Evolutionary conservation across 768 basidiomycete species (phyloP).

Genomic region (Trametes gibbosa): DNA sequence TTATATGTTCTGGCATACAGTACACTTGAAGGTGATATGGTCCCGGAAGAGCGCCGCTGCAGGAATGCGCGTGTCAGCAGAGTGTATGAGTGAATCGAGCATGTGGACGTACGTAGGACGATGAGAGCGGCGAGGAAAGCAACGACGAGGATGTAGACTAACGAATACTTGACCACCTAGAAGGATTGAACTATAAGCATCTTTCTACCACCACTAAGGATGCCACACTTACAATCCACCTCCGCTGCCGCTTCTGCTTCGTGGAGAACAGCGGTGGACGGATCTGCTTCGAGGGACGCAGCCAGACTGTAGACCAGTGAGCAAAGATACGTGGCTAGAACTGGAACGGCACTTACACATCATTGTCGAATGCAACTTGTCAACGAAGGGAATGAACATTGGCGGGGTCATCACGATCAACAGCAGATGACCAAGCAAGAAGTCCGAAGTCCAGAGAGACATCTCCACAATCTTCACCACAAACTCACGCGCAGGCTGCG

Average conservation of each 20-base stretch:
- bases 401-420: slow-evolving; percentile 86
- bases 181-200: slow-evolving; percentile 1
- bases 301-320: slow-evolving; percentile 66
- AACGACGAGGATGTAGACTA: slow-evolving; percentile 77
- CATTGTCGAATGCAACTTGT: slow-evolving; percentile 90
- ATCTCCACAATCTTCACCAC: slow-evolving; percentile 98
- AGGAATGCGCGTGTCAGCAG: slow-evolving; percentile 18
- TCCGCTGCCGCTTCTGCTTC: slow-evolving; percentile 87
- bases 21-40: slow-evolving; percentile 73
- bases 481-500: slow-evolving; percentile 95
- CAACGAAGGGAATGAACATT: slow-evolving; percentile 80
- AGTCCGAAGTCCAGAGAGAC: slow-evolving; percentile 95
- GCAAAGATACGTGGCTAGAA: slow-evolving; percentile 9
- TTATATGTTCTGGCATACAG: slow-evolving; percentile 85
- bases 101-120: slow-evolving; percentile 63
- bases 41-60: slow-evolving; percentile 81
- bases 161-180: slow-evolving; percentile 79
- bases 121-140: slow-evolving; percentile 79
- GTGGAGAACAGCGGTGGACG: slow-evolving; percentile 90
- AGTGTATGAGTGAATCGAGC: background rate
- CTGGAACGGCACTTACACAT: slow-evolving; percentile 57
- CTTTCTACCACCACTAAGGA: background rate
- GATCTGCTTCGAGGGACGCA: slow-evolving; percentile 92
- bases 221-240: slow-evolving; percentile 72
- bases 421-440: slow-evolving; percentile 80